These are phyloP conservation scores for Simplicillium aogashimaense DNA, from an alignment of 2,329 filamentous ascomycete genomes.

Conservation along the genomic window DNA sequence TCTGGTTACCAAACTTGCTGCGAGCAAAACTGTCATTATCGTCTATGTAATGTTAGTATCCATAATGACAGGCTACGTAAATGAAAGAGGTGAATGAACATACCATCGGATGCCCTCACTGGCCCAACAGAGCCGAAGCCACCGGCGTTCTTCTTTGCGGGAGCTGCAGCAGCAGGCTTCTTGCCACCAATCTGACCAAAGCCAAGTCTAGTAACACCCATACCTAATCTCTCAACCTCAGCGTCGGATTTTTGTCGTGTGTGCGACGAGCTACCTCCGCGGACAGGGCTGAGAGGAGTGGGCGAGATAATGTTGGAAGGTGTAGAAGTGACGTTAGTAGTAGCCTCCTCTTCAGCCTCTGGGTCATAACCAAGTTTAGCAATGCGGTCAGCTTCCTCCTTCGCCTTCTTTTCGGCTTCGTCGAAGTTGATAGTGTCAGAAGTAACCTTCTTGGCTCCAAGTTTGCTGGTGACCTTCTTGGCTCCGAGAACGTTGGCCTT, in stretches of 20 bases:
- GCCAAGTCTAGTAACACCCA: slow-evolving; percentile 76
- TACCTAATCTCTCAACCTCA: slow-evolving; percentile 81
- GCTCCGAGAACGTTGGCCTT: slow-evolving; percentile 80
- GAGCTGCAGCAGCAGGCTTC: slow-evolving; percentile 40
- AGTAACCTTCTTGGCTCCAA: slow-evolving; percentile 86
- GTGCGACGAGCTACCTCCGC: slow-evolving; percentile 46
- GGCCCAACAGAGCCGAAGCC: slow-evolving; percentile 80
- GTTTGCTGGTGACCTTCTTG: slow-evolving; percentile 64
- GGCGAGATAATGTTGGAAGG: slow-evolving; percentile 59
- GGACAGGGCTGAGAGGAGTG: slow-evolving; percentile 60
- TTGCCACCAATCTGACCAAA: slow-evolving; percentile 73
- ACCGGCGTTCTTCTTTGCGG: slow-evolving; percentile 63
- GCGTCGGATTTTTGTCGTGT: slow-evolving; percentile 54
- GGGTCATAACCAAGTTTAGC: slow-evolving; percentile 93
- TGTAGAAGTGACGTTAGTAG: slow-evolving; percentile 33
- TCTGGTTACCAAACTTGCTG: slow-evolving; percentile 82
- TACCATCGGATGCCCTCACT: slow-evolving; percentile 63
- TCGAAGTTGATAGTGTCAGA: slow-evolving; percentile 86
- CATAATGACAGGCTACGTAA: background rate
- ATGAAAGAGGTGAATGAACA: background rate
- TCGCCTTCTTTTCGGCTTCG: slow-evolving; percentile 91
- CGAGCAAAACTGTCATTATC: slow-evolving; percentile 79
- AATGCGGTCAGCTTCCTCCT: slow-evolving; percentile 93
- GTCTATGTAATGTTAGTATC: slow-evolving; percentile 25
- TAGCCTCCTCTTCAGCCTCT: slow-evolving; percentile 63